phyloP scores from a whole-genome alignment of 345 rosid genomes.

The Dipteronia sinensis region DNA sequence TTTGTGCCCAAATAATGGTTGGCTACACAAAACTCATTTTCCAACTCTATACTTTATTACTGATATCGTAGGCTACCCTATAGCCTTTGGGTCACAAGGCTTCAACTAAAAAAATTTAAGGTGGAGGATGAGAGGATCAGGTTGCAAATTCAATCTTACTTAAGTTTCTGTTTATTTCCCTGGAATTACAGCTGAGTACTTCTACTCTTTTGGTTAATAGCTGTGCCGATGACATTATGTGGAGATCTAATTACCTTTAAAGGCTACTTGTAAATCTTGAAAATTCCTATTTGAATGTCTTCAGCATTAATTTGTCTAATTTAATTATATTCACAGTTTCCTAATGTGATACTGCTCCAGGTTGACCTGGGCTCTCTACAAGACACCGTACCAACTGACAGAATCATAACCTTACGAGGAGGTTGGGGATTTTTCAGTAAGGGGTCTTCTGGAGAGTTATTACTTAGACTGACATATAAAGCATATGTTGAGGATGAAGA shows the following conservation, averaged over 20 bases:
- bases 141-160: neutral
- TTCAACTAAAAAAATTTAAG: neutral
- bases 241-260: conserved; percentile 11
- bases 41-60: neutral
- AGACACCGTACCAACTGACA: conserved; percentile 96
- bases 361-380: conserved; percentile 77
- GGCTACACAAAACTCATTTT: neutral
- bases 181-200: neutral
- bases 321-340: conserved; percentile 19
- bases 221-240: neutral
- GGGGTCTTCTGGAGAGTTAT: conserved; percentile 78
- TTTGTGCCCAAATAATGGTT: neutral
- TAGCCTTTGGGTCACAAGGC: neutral
- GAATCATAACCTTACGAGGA: conserved; percentile 66
- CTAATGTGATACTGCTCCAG: conserved; percentile 42
- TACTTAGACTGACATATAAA: conserved; percentile 92
- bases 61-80: neutral
- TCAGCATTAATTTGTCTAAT: neutral
- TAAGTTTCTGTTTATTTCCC: too few species aligned
- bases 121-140: neutral
- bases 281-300: neutral
- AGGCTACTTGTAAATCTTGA: neutral
- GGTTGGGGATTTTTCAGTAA: conserved; percentile 81
- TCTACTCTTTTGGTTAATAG: neutral
- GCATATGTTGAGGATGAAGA: conserved; percentile 98